Evolutionary conservation across 805 yeast species (phyloP), one percentile per base, ranked within the genome.

Genomic region (Wickerhamiella brachini): DNA sequence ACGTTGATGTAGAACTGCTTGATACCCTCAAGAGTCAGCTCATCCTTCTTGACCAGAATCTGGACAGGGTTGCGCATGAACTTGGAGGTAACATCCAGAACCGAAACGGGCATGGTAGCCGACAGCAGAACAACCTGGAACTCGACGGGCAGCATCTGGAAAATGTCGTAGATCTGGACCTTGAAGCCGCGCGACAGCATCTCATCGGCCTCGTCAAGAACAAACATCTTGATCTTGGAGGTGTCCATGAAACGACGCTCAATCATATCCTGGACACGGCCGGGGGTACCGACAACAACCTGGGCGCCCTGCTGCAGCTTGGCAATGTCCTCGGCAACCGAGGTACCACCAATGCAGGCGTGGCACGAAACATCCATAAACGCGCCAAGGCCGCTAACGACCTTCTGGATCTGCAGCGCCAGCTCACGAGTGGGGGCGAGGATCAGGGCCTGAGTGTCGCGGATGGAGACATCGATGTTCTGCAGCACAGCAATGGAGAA

Each of bases 191-290:
- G 77, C 47, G 86, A 79, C 68, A 90, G 78, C 81, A 90, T 78
- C 77, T 93, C 97, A 76, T 90, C 98, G 64, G 97, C 97, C 76
- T 90, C 98, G 74, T 90, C 98, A 65, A 93, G 77, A 66, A 90
- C 81, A 72, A 93, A 79, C 94, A 93, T 87, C 76, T 88, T 87
- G 64, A 93, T 76, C 69, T 81, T 77, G 62, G 85, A 79, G 57
- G 95, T 83, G 67, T 74, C 80, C 70, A 93, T 80, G 71, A 74
- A 76, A 64, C 95, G 78, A 68, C 97, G 80, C 71, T 85, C 85
- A 66, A 93, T 89, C 90, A 93, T 87, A 70, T 93, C 97, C 64
- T 75, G 79, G 57, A 93, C 97, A 74, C 98, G 81, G 65, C 98
- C 98, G 62, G 98, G 98, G 54, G 98, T 93, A 67, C 97, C 98